Evolutionary conservation across 2,329 filamentous ascomycete genomes (phyloP).

Genomic region (Xylariaceae sp.): DNA sequence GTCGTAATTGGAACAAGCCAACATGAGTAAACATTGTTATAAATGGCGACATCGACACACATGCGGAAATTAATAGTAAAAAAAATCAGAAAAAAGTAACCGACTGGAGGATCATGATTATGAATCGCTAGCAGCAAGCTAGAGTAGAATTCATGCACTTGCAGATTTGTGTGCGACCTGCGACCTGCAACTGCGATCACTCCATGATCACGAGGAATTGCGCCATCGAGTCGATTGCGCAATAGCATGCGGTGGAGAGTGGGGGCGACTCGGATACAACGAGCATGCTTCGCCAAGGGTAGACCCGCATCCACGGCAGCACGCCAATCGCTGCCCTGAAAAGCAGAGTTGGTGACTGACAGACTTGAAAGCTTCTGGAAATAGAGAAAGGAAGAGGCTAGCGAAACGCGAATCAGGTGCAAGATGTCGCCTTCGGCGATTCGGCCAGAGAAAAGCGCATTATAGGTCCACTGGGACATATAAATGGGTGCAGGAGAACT

Average conservation of each 20-base stretch:
- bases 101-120: constrained; percentile 21
- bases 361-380: neutral
- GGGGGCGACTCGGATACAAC: constrained; percentile 18
- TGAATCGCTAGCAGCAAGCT: constrained; percentile 24
- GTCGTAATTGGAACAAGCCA: constrained; percentile 23
- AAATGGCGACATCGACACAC: constrained; percentile 26
- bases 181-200: constrained; percentile 24
- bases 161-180: constrained; percentile 8
- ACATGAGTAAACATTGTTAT: constrained; percentile 25
- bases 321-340: constrained; percentile 22
- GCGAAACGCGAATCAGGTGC: constrained; percentile 16
- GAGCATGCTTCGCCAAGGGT: constrained; percentile 18
- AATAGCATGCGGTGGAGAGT: constrained; percentile 30
- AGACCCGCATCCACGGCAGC: constrained; percentile 16
- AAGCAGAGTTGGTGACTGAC: constrained; percentile 4
- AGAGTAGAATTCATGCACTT: constrained; percentile 20
- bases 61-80: constrained; percentile 9
- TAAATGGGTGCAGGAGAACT: neutral
- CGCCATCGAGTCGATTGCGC: constrained; percentile 46
- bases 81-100: constrained; percentile 13
- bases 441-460: constrained; percentile 8
- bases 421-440: constrained; percentile 11
- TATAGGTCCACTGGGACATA: constrained; percentile 14
- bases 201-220: constrained; percentile 55
- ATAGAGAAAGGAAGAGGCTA: neutral